Base-by-base conservation (phyloP, 805 yeast genomes). In the Wickerhamomyces rabaulensis region DNA sequence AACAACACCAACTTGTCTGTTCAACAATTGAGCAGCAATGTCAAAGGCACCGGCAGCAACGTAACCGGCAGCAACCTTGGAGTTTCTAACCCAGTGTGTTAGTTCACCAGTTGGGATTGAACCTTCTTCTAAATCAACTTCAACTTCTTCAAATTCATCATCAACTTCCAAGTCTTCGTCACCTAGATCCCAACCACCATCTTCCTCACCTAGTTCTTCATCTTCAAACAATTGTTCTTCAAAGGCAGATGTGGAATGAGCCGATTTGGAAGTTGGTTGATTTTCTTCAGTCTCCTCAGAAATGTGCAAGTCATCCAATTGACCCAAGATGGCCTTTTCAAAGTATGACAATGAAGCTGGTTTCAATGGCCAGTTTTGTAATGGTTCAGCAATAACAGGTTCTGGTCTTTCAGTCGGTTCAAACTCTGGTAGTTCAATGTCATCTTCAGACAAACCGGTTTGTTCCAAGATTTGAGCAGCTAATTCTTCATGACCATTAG, bases 11-110 rank as follows among this genome's bases (percentile, higher is more conserved):
- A 84, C 74, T 67, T 95, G 99, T 60, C 92, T 85, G 71, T 84
- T 82, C 58, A 94, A 76, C 62, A 95, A 78, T 59, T 90, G 95
- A 36, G 97, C 94, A 35, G 98, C 99, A 45, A 92, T 86, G 55
- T 90, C 97, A 63, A 92, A 92, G 5, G 95, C 87, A 57, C 99
- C 99, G 3, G 97, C 90, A 2, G 99, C 97, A 59, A 85, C 90
- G 57, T 89, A 87, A 23, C 88, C 89, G 26, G 96, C 97, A 5
- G 97, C 89, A 46, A 91, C 78, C 52, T 84, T 86, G 16, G 96
- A 87, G 66, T 86, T 88, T 54, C 92, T 84, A 26, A 87, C 77
- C 99, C 99, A 95, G 48, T 67, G 66, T 4, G 83, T 82, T 27
- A 81, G 67, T 63, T 91, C 96, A 23, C 74, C 51, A 12, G 60